A percentile compares a stretch with the other conserved stretches of the same genome.
Conservation (phyloP, 2,329 filamentous ascomycete species). For the Fusarium avenaceum region DNA sequence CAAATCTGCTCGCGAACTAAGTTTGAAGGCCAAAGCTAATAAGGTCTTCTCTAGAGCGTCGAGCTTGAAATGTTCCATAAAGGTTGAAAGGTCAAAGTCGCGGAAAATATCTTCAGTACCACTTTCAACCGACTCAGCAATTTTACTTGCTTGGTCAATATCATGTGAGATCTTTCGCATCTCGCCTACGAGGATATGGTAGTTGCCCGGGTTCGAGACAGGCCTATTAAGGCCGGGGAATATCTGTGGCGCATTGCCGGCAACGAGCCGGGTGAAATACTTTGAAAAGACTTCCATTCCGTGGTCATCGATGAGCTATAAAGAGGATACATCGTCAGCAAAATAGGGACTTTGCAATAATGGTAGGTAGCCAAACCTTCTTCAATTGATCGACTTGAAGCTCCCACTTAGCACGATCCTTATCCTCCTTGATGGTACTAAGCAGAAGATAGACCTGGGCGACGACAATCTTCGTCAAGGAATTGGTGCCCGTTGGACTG, state of each 20-base stretch:
- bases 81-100: slow-evolving; percentile 95
- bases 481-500: slow-evolving; percentile 73
- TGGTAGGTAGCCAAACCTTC: slow-evolving; percentile 71
- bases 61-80: slow-evolving; percentile 95
- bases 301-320: slow-evolving; percentile 92
- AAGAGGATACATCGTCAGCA: slow-evolving; percentile 38
- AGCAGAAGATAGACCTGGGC: slow-evolving; percentile 95
- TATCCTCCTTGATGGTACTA: slow-evolving; percentile 94
- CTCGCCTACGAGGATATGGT: slow-evolving; percentile 84
- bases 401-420: slow-evolving; percentile 91
- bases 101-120: slow-evolving; percentile 93
- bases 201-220: slow-evolving; percentile 82
- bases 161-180: slow-evolving; percentile 88
- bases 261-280: slow-evolving; percentile 93
- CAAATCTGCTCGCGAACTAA: slow-evolving; percentile 82
- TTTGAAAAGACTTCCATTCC: slow-evolving; percentile 99
- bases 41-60: slow-evolving; percentile 90
- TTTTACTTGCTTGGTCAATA: slow-evolving; percentile 85
- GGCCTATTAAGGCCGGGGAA: slow-evolving; percentile 84
- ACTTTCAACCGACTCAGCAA: slow-evolving; percentile 92
- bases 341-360: background rate
- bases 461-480: slow-evolving; percentile 91
- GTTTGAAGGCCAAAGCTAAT: slow-evolving; percentile 89
- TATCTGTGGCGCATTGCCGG: slow-evolving; percentile 90
- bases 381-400: slow-evolving; percentile 90